Evolutionary conservation across 306 rosid genomes (phyloP).

Genomic region (Cucurbita argyrosperma): DNA sequence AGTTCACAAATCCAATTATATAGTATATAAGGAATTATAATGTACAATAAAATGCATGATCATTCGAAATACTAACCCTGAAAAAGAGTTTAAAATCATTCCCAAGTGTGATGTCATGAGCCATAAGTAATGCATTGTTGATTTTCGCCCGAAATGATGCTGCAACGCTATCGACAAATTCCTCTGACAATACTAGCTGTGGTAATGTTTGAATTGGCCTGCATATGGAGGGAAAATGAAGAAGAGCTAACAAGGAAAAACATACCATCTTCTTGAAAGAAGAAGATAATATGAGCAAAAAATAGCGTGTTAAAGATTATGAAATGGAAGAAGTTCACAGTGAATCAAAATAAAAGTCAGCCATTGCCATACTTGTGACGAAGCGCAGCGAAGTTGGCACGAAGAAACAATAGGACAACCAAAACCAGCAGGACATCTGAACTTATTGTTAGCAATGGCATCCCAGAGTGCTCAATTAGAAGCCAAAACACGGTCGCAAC

Average conservation of each 20-base stretch:
- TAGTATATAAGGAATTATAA: not conserved
- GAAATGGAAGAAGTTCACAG: not conserved
- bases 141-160: constrained; percentile 86
- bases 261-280: not conserved
- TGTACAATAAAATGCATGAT: not conserved
- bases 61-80: constrained; percentile 35
- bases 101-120: constrained; percentile 91
- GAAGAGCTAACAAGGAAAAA: not conserved
- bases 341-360: not conserved
- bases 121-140: constrained; percentile 65
- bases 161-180: constrained; percentile 78
- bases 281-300: not conserved
- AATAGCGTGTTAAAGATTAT: not conserved
- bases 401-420: constrained; percentile 49
- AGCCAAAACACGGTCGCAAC: constrained; percentile 72
- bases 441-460: constrained; percentile 65
- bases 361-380: constrained; percentile 50
- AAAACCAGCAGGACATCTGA: constrained; percentile 84
- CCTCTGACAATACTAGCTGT: constrained; percentile 81
- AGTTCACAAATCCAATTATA: not conserved
- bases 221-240: constrained; percentile 13
- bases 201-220: constrained; percentile 61
- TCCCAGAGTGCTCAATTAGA: constrained; percentile 44
- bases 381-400: constrained; percentile 53
- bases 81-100: constrained; percentile 76